Base-by-base conservation (phyloP, 306 rosid species). In the Corylus heterophylla region DNA sequence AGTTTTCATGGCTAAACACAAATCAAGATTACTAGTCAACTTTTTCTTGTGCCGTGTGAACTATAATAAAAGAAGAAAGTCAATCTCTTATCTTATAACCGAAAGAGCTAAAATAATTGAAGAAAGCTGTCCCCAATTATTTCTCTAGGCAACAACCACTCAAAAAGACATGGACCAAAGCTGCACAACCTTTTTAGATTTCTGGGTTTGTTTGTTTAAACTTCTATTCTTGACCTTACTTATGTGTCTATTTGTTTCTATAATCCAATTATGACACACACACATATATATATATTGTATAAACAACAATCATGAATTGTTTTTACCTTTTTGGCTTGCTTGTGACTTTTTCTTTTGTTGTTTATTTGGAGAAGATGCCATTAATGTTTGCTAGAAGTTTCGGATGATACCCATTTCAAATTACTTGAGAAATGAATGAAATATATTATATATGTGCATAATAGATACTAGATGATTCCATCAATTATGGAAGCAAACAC, bases 81-180 rank as follows among this genome's bases (percentile, higher is more conserved):
- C 83, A 78, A 80, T 86, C 74, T 71, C 76, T 73, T 54, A 69
- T 79, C 74, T 39, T 17, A 59, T 47, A 82, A 80, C 78, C 74
- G 77, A 78, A 77, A 83, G 81, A 77, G 49, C 25, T 71, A 69
- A 75, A 76, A 75, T 78, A 80, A 77, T 76, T 78, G 82, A 48
- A 73, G 64, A 76, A 71, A 77, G 86, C 80, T 79, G 89, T 74
- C 85, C 63, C 80, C 87, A 83, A 89, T 85, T 80, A 82, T 82
- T 74, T 31, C 51, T 69, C 74, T 16, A 29, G 67, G 54, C 78
- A 78, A 82, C 73, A 9, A 71, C 84, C 74, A 62, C 61, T 54
- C 31, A 52, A 37, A 71, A 72, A 55, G 83, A 75, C 22, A 72
- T 63, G 77, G 79, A 81, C 69, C 66, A 79, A 83, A 69, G 64